Base-by-base conservation (phyloP, 1,284 basidiomycete species). In the Trichosporon sp. region DNA sequence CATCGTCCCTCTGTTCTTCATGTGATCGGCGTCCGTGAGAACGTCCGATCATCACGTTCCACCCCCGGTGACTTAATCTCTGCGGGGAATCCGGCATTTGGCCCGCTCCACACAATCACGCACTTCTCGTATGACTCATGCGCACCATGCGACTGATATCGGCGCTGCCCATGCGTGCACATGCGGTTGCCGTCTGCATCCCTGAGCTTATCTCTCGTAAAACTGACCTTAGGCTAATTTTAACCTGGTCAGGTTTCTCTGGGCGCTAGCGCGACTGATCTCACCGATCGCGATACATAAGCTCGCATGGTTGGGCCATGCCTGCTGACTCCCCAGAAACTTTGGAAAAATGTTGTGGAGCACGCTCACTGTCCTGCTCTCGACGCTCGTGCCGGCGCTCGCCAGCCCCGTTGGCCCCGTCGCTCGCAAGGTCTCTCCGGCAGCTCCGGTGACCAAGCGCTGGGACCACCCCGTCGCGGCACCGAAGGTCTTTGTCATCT, bases 401-500 rank as follows among this genome's bases (percentile, higher is more conserved):
- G 43, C 43, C 5, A 46, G 16, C 16, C 43, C 43, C 16, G 51
- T 54, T 19, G 51, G 19, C 2, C 19, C 51, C n/a, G 19, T 19
- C 51, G 51, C 51, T 11, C 51, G 51, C 19, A 16, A 54, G 21
- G 51, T 16, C 21, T 6, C 51, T 21, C 51, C 51, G 4, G 51
- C 16, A 6, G 51, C 51, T 21, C 19, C 51, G 2, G 51, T 54
- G 14, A 16, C n/a, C 32, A 35, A 35, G 59, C 59, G 59, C 14
- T 63, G 59, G 59, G 59, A 35, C 31, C 59, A 63, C 59, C 59
- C 31, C 31, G 31, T 31, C 59, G 59, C 59, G 14, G 12, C 14
- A 12, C 66, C 66, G 19, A 67, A 67, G 32, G 66, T 67, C n/a
- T 19, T 67, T 16, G 35, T 67, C 66, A 54, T 67, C 46, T 54